Evolutionary conservation across 345 rosid species (phyloP), one percentile per base, ranked within the genome.

Genomic region (Anacardium occidentale): DNA sequence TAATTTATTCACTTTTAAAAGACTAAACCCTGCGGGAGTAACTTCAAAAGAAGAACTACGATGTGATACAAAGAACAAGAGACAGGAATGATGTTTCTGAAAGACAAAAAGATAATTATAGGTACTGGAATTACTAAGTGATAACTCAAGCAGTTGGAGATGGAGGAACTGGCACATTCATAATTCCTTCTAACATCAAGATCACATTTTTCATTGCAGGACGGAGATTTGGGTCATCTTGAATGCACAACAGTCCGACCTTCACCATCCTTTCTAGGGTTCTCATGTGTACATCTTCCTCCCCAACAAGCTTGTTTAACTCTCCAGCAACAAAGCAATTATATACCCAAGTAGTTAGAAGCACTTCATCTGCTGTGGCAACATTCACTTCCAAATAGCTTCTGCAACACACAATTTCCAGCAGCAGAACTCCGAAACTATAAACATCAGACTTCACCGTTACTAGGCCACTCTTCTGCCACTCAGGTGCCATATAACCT

Each of bases 381-480:
- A 50, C 42, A 61, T 61, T 15, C 22, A 60, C 9, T 0, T 75
- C 64, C 26, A 75, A 6, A 6, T 62, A 69, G 18, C 53, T 50
- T 50, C 53, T 50, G 53, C 53, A 50, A 3, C 53, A 50, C 15
- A 14, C 4, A 13, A 50, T 50, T 17, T 50, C 53, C 53, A 50
- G 15, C 53, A 50, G 18, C n/a, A 50, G 6, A 50, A 50, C 47
- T 69, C 74, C 74, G 4, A 42, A 75, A 9, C 74, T 75, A 50
- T 75, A 75, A 11, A 75, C 47, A 18, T 75, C 78, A 1, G 68
- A 52, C 18, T 52, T 75, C 6, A 68, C 74, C 37, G 78, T 21
- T 50, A 67, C 37, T 14, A 50, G 53, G 53, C 18, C 17, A 50
- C 15, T 50, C 53, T 50, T 50, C 13, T 50, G 17, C 53, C 76